phyloP scores from a whole-genome alignment of 2,329 filamentous ascomycete genomes.

The Neopestalotiopsis clavispora region DNA sequence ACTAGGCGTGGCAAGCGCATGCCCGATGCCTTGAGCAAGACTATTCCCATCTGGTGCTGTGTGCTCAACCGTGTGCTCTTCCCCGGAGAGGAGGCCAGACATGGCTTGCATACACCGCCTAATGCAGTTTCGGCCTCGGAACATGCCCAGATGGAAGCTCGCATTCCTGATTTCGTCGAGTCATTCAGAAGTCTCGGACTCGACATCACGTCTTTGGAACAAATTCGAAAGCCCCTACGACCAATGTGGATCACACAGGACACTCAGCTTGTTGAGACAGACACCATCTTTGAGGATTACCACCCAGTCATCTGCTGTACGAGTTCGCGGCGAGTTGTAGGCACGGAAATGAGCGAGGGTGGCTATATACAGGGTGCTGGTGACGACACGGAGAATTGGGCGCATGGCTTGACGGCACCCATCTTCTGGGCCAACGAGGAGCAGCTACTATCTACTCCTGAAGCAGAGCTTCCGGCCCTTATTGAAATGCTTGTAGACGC shows the following conservation, averaged over 20 bases:
- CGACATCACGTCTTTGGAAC: slow-evolving; percentile 59
- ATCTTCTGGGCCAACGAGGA: slow-evolving; percentile 79
- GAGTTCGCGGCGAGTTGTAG: slow-evolving; percentile 73
- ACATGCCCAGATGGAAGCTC: slow-evolving; percentile 75
- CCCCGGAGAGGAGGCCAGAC: slow-evolving; percentile 45
- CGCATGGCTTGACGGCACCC: slow-evolving; percentile 74
- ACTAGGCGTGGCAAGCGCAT: slow-evolving; percentile 92
- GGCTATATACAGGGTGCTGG: slow-evolving; percentile 94
- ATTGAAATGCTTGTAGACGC: slow-evolving; percentile 46
- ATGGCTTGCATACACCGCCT: slow-evolving; percentile 72
- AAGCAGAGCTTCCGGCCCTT: slow-evolving; percentile 64
- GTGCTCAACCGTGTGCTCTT: slow-evolving; percentile 84
- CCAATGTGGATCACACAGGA: slow-evolving; percentile 82
- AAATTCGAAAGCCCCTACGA: slow-evolving; percentile 73
- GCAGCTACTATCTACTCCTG: slow-evolving; percentile 64
- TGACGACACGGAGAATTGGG: slow-evolving; percentile 95
- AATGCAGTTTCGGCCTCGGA: slow-evolving; percentile 76
- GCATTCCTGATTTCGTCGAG: slow-evolving; percentile 60
- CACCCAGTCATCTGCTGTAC: slow-evolving; percentile 85
- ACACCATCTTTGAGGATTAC: slow-evolving; percentile 58
- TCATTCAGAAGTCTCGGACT: slow-evolving; percentile 62
- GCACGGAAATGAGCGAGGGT: slow-evolving; percentile 70
- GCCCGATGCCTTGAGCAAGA: slow-evolving; percentile 94
- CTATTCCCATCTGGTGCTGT: slow-evolving; percentile 90
- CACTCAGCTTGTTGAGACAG: slow-evolving; percentile 51